phyloP scores from a whole-genome alignment of 225 moss, liverwort and hornwort species.

The Takakia lepidozioides region DNA sequence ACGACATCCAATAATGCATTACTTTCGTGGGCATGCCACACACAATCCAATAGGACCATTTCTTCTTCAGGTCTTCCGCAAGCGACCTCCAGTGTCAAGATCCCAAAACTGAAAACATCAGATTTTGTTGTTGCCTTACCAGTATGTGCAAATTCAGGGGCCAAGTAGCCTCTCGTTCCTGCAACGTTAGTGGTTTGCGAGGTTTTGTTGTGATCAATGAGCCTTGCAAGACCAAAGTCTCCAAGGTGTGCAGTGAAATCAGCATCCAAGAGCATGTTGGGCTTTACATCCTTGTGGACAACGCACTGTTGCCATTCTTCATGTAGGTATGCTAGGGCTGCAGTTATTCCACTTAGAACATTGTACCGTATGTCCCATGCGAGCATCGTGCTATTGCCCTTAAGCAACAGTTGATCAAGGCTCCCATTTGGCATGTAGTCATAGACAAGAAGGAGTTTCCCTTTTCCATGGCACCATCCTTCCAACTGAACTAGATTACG shows the following conservation, averaged over 20 bases:
- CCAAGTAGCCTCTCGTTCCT: constrained; percentile 50
- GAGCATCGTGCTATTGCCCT: constrained; percentile 1
- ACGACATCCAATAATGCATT: constrained; percentile 28
- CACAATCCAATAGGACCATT: constrained; percentile 43
- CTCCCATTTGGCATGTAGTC: constrained; percentile 77
- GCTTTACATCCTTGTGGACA: constrained; percentile 43
- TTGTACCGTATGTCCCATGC: constrained; percentile 25
- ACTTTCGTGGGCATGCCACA: constrained; percentile 22
- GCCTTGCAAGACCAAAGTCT: constrained; percentile 46
- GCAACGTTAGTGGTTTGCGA: constrained; percentile 51
- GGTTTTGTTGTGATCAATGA: constrained; percentile 41
- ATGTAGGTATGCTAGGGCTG: constrained; percentile 38
- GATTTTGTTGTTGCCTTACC: constrained; percentile 33
- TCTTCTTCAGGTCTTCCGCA: constrained; percentile 26
- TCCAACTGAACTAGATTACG: constrained; percentile 46
- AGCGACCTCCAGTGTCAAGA: constrained; percentile 50
- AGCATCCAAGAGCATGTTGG: constrained; percentile 41
- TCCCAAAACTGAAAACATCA: constrained; percentile 73
- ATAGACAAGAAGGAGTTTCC: constrained; percentile 35
- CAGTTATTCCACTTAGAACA: constrained; percentile 29
- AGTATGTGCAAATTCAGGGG: constrained; percentile 51
- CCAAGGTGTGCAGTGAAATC: constrained; percentile 34
- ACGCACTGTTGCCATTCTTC: constrained; percentile 52
- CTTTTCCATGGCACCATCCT: constrained; percentile 60
- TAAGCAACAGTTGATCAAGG: constrained; percentile 62